phyloP scores from a whole-genome alignment of 139 green algal species.

The Auxenochlorella pyrenoidosa region DNA sequence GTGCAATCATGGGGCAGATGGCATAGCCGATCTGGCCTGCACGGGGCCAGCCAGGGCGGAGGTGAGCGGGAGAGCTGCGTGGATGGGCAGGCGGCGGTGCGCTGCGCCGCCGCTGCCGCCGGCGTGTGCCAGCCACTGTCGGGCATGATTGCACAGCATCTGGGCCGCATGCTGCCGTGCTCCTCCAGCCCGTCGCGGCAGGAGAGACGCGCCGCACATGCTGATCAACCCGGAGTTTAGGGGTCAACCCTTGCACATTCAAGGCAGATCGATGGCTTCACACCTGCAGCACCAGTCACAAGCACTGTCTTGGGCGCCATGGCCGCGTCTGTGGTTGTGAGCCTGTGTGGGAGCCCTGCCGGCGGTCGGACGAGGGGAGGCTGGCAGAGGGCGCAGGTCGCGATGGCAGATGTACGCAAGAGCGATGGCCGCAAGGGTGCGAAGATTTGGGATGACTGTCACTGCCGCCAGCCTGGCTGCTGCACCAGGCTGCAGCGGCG shows the following conservation, averaged over 20 bases:
- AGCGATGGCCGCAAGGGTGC: neutral
- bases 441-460: neutral
- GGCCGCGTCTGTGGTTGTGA: neutral
- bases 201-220: neutral
- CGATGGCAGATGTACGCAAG: neutral
- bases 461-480: too few species aligned
- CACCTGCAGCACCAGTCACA: conserved; percentile 75
- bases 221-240: neutral
- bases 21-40: conserved; percentile 96
- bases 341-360: neutral
- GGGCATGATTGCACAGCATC: neutral
- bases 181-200: neutral
- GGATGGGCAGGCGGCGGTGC: neutral
- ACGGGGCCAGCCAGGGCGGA: neutral
- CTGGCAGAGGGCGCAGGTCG: neutral
- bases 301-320: conserved; percentile 58
- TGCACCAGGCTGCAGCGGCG: too few species aligned
- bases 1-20: conserved; percentile 82
- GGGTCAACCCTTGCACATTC: neutral
- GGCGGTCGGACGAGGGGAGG: neutral
- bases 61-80: neutral
- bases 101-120: neutral
- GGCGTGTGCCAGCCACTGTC: neutral
- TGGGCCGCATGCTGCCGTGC: neutral
- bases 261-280: neutral